A percentile compares a stretch with the other conserved stretches of the same genome.
phyloP scores from a whole-genome alignment of 169 alveolate species.

The Plasmodium berghei region DNA sequence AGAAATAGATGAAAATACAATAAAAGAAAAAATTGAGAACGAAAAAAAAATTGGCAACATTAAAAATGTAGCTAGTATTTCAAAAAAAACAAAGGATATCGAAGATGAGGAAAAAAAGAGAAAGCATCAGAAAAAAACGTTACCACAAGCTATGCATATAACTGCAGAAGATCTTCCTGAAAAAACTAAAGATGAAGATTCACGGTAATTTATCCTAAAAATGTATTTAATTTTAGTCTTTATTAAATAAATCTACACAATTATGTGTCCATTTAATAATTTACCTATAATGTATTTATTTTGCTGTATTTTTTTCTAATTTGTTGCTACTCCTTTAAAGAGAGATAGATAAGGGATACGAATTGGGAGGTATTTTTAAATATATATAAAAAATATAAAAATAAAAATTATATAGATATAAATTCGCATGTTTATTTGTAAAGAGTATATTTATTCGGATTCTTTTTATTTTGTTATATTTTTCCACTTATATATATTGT shows the following conservation, averaged over 20 bases:
- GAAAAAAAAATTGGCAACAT: conserved; percentile 17
- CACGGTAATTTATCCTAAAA: conserved; percentile 16
- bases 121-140: conserved; percentile 14
- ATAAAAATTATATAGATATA: no score
- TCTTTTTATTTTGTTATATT: not conserved
- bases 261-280: no score
- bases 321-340: no score
- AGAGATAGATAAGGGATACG: no score
- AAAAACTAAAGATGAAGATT: conserved; percentile 28
- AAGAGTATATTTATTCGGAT: no score
- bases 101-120: conserved; percentile 13
- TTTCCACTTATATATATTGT: not conserved
- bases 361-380: no score
- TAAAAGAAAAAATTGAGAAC: conserved; percentile 36
- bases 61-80: conserved; percentile 51
- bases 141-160: conserved; percentile 67
- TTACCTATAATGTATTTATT: no score
- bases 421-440: no score
- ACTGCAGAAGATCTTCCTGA: conserved; percentile 54
- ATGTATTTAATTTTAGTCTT: not conserved
- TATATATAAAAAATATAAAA: no score
- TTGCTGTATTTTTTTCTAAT: no score
- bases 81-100: conserved; percentile 32
- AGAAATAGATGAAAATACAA: conserved; percentile 27
- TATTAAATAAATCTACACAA: no score